These are phyloP conservation scores for Amylostereum areolatum DNA, from an alignment of 1,284 basidiomycete genomes.

Conservation along the genomic window DNA sequence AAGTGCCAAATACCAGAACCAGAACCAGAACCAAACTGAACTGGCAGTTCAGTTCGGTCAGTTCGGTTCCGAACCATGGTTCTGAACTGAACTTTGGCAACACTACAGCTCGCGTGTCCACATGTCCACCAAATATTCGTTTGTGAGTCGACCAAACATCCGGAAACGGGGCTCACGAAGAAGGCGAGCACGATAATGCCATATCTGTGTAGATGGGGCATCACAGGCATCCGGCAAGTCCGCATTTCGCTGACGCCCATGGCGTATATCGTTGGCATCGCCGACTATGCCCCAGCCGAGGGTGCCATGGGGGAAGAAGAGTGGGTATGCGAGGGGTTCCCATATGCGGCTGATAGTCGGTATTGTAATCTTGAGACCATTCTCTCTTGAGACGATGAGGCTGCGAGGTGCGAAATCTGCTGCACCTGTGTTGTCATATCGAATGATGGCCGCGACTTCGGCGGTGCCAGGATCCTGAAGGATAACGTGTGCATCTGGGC, in stretches of 20 bases:
- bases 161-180: constrained; percentile 21
- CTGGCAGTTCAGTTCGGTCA: too few species aligned
- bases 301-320: constrained; percentile 29
- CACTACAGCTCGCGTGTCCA: constrained; percentile 24
- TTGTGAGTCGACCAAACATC: constrained; percentile 25
- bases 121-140: constrained; percentile 33
- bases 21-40: too few species aligned
- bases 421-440: constrained; percentile 17
- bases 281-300: constrained; percentile 30
- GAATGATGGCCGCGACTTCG: constrained; percentile 26
- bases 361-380: constrained; percentile 13
- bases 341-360: constrained; percentile 22
- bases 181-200: constrained; percentile 21
- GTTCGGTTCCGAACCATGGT: too few species aligned
- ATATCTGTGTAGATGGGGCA: constrained; percentile 16
- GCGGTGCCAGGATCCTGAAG: constrained; percentile 16
- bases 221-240: not conserved
- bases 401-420: constrained; percentile 12
- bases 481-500: constrained; percentile 13
- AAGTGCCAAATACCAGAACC: too few species aligned
- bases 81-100: too few species aligned
- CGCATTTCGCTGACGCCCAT: not conserved
- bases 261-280: too few species aligned
- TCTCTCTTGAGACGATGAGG: constrained; percentile 11
- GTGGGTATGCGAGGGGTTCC: constrained; percentile 29